These are phyloP conservation scores for Fusarium pseudoanthophilum DNA, from an alignment of 2,329 filamentous ascomycete genomes.

Conservation along the genomic window DNA sequence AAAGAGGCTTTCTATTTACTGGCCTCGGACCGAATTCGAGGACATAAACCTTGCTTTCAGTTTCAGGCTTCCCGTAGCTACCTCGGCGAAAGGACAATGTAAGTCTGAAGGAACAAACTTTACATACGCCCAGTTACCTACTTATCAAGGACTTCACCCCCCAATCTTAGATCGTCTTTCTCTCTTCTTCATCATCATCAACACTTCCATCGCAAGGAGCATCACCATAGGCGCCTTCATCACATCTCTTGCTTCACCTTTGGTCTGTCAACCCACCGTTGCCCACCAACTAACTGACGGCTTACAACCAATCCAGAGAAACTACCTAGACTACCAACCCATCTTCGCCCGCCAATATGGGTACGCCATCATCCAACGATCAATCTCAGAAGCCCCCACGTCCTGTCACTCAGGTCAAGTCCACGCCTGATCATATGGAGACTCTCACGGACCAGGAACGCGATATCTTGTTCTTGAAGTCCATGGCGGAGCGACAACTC, in stretches of 20 bases:
- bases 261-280: not conserved
- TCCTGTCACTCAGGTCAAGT: not conserved
- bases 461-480: not conserved
- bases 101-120: not conserved
- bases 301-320: not conserved
- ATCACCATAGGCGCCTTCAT: not conserved
- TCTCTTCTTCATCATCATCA: not conserved
- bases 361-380: not conserved
- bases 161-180: not conserved
- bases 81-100: no score
- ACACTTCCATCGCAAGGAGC: not conserved
- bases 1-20: no score
- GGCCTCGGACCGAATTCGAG: no score
- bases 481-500: no score
- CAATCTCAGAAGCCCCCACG: not conserved
- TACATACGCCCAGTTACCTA: not conserved
- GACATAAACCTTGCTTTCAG: no score
- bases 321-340: not conserved
- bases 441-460: not conserved
- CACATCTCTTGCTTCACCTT: not conserved
- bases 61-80: no score
- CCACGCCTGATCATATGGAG: not conserved
- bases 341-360: not conserved
- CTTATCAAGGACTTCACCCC: not conserved
- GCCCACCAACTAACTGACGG: no score